Base-by-base conservation (phyloP, 768 basidiomycete genomes). In the Hygrophorus pudorinus region DNA sequence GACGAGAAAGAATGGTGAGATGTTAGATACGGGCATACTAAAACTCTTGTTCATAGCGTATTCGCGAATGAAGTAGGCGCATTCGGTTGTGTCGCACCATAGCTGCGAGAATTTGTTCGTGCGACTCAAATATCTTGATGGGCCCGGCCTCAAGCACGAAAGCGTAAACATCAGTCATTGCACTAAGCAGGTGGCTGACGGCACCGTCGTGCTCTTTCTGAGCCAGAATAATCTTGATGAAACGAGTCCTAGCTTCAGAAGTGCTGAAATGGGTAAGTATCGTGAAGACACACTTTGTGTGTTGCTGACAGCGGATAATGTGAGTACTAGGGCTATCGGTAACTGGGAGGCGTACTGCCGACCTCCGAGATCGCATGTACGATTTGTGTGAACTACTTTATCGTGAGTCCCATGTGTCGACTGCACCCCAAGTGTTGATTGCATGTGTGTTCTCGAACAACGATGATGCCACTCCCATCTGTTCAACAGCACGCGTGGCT, bases 11-110 rank as follows among this genome's bases (percentile, higher is more conserved):
- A 13, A 31, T 45, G 10, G 28, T 38, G 10, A 32, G 27, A n/a
- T n/a, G n/a, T n/a, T n/a, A 17, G 24, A 28, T 27, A 32, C 16
- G 5, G 10, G 36, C 53, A 34, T 32, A 60, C 59, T 28, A 13
- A 56, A 50, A 18, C 46, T 50, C 20, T 46, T 52, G 14, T 40
- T 49, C 40, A 47, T 54, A 30, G 53, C 45, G 40, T 59, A 58
- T 28, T 56, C 56, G 7, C 45, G 49, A 21, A 62, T 58, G 33
- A 62, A 62, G 47, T 60, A 59, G 2, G 51, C 54, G 36, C 60
- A 62, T 38, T 62, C 60, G 4, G 51, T 48, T 2, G 55, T 62
- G 59, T 13, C 48, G 39, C 5, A 50, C 41, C 33, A 61, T 41
- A 28, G 52, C 32, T 12, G 35, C 44, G 27, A 58, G 46, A 34